Evolutionary conservation across 2,329 filamentous ascomycete genomes (phyloP).

Genomic region (Penicillium sp.): DNA sequence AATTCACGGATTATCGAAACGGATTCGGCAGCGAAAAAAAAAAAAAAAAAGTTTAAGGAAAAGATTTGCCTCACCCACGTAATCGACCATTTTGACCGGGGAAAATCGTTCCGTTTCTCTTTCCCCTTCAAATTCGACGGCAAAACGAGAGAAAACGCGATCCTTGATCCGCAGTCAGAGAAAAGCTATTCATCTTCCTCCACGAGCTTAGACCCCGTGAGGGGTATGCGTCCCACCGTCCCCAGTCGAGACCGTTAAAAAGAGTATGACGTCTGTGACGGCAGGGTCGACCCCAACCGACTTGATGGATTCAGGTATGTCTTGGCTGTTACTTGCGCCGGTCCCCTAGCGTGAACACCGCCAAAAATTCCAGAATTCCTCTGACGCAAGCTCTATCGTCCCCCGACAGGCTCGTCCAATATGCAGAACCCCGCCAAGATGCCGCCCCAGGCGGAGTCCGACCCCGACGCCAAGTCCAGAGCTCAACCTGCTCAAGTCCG

Average conservation of each 20-base stretch:
- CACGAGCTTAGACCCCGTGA: conserved; percentile 15
- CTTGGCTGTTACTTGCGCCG: conserved; percentile 11
- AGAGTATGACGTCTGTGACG: conserved; percentile 40
- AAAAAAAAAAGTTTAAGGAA: conserved; percentile 20
- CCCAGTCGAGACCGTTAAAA: conserved; percentile 20
- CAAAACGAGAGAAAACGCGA: neutral
- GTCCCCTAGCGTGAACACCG: neutral
- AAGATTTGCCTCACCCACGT: conserved; percentile 33
- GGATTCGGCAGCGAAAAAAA: conserved; percentile 17
- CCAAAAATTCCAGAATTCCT: conserved; percentile 2
- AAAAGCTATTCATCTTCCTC: neutral
- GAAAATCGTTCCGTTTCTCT: neutral
- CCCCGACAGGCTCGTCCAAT: conserved; percentile 16
- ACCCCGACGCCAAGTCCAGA: conserved; percentile 31
- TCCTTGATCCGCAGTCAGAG: neutral
- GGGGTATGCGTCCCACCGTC: conserved; percentile 36
- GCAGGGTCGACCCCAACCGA: conserved; percentile 28
- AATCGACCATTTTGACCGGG: conserved; percentile 10
- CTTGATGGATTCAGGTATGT: conserved; percentile 33
- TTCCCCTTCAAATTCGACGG: neutral
- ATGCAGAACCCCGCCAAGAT: conserved; percentile 24
- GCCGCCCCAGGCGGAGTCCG: conserved; percentile 24
- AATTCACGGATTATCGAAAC: conserved; percentile 4
- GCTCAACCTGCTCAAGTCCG: conserved; percentile 54
- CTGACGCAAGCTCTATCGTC: conserved; percentile 12